These are phyloP conservation scores for Verticillium nubilum DNA, from an alignment of 2,329 filamentous ascomycete genomes.

Conservation along the genomic window DNA sequence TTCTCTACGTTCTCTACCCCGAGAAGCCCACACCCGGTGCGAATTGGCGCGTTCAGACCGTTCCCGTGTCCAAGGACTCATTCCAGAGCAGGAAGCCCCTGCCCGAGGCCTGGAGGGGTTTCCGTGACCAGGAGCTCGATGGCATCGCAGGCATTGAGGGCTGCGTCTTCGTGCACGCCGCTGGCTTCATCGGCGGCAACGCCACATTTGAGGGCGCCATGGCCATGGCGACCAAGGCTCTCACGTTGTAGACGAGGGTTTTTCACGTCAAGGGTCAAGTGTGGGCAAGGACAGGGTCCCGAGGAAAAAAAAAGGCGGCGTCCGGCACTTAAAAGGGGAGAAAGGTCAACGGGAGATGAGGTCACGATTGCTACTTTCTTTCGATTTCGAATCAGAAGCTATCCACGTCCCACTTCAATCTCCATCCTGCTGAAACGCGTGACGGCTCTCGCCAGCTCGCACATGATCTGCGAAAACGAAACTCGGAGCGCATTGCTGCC, in stretches of 20 bases:
- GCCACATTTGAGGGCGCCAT: constrained; percentile 83
- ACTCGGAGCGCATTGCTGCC: neutral
- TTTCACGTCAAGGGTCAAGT: neutral
- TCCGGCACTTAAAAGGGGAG: neutral
- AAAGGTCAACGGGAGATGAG: neutral
- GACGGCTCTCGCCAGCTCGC: neutral
- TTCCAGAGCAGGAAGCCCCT: constrained; percentile 90
- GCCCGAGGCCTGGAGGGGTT: constrained; percentile 86
- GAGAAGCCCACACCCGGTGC: constrained; percentile 69
- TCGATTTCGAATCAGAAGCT: neutral
- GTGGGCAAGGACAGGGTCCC: neutral
- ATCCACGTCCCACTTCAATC: neutral
- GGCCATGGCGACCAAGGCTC: constrained; percentile 76
- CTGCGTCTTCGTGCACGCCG: constrained; percentile 88
- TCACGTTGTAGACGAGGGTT: constrained; percentile 28
- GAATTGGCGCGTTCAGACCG: constrained; percentile 92
- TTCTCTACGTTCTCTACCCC: constrained; percentile 86
- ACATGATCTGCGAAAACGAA: neutral
- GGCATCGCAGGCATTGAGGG: constrained; percentile 63
- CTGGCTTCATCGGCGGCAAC: constrained; percentile 94
- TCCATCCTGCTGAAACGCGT: neutral
- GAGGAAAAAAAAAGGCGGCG: neutral
- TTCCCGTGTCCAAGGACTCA: constrained; percentile 77
- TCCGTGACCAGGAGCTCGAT: constrained; percentile 81
- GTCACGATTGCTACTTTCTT: neutral